A percentile compares a stretch with the other conserved stretches of the same genome.
Evolutionary conservation across 257 asterid genomes (phyloP).

Genomic region (Rauvolfia tetraphylla): DNA sequence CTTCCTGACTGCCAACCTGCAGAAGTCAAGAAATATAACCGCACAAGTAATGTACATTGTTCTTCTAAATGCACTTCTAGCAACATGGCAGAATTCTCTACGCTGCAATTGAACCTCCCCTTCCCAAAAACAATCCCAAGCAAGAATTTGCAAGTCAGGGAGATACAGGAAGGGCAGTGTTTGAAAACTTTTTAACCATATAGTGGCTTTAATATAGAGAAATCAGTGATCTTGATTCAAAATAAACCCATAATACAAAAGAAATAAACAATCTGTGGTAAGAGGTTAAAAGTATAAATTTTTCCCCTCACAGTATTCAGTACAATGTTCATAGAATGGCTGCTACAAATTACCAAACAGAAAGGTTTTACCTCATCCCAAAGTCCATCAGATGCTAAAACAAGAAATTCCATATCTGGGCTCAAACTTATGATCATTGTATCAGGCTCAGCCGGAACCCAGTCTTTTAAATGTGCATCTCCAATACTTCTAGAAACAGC

Average conservation of each 20-base stretch:
- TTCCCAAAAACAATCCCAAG: background rate
- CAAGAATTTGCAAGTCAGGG: background rate
- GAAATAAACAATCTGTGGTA: background rate
- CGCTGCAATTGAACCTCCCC: background rate
- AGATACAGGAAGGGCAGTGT: background rate
- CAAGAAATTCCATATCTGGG: constrained; percentile 70
- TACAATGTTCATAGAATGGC: background rate
- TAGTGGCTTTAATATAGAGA: background rate
- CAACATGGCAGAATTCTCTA: background rate
- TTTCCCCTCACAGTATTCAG: background rate
- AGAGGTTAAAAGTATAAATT: no score
- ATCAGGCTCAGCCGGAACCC: constrained; percentile 84
- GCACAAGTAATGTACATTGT: background rate
- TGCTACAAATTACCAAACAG: background rate
- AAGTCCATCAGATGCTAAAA: constrained; percentile 87
- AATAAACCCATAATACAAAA: background rate
- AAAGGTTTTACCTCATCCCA: constrained; percentile 67
- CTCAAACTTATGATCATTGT: constrained; percentile 49
- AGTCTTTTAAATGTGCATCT: constrained; percentile 77
- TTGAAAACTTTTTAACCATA: background rate
- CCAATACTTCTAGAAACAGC: constrained; percentile 91
- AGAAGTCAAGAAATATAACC: background rate
- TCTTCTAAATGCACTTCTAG: no score
- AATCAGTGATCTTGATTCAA: background rate
- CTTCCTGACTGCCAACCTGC: constrained; percentile 74